phyloP scores from a whole-genome alignment of 805 yeast genomes.

The Pichia nanzhaoensis region DNA sequence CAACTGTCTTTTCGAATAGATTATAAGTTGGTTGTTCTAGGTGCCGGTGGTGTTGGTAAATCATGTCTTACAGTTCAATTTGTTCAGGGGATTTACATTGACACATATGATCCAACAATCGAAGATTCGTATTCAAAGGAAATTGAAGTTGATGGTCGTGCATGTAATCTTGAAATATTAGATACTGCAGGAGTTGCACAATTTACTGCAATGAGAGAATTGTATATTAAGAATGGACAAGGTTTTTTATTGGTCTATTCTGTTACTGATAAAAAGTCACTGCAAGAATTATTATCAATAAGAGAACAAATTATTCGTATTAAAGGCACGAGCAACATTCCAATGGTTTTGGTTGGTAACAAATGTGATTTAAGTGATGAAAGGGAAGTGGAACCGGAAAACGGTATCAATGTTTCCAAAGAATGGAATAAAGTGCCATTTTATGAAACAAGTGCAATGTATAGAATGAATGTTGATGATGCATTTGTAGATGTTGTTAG shows the following conservation, averaged over 20 bases:
- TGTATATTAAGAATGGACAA: constrained; percentile 80
- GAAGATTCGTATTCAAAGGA: constrained; percentile 93
- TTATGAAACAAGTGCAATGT: constrained; percentile 90
- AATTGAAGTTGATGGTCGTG: constrained; percentile 79
- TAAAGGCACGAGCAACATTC: constrained; percentile 70
- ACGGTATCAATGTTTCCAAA: constrained; percentile 76
- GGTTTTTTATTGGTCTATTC: constrained; percentile 58
- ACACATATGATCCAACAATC: constrained; percentile 92
- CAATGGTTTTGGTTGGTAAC: constrained; percentile 87
- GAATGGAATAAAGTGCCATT: constrained; percentile 89
- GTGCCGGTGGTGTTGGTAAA: constrained; percentile 98
- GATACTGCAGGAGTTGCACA: constrained; percentile 73
- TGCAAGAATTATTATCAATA: constrained; percentile 70
- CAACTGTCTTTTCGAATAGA: constrained; percentile 34
- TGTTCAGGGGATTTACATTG: constrained; percentile 84
- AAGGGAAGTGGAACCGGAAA: constrained; percentile 69
- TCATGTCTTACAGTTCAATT: constrained; percentile 89
- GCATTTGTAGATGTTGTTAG: constrained; percentile 84
- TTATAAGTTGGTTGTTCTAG: constrained; percentile 84
- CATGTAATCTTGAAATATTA: constrained; percentile 74
- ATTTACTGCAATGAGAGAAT: constrained; percentile 91
- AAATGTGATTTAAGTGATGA: constrained; percentile 79
- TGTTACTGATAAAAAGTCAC: constrained; percentile 55
- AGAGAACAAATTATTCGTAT: constrained; percentile 80
- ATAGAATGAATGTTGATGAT: constrained; percentile 82